phyloP scores from a whole-genome alignment of 2,329 filamentous ascomycete species.

The Sarocladiaceae sp. region DNA sequence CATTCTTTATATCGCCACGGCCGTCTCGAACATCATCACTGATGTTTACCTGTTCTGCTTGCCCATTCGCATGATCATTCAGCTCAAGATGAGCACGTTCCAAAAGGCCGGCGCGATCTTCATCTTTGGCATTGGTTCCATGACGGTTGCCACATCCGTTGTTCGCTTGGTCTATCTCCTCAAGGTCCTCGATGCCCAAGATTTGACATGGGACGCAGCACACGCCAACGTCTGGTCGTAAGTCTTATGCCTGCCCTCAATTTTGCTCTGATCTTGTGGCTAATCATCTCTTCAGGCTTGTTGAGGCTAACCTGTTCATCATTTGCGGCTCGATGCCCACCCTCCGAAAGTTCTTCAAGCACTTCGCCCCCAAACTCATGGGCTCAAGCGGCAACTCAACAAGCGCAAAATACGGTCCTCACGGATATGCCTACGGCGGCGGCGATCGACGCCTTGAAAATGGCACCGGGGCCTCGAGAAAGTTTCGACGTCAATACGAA shows the following conservation, averaged over 20 bases:
- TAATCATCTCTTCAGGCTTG: slow-evolving; percentile 20
- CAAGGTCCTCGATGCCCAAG: slow-evolving; percentile 18
- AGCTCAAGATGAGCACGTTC: slow-evolving; percentile 36
- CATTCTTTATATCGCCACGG: slow-evolving; percentile 43
- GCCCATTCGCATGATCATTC: slow-evolving; percentile 39
- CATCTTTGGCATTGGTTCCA: slow-evolving; percentile 39
- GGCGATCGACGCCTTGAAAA: slow-evolving; percentile 7
- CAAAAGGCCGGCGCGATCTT: slow-evolving; percentile 40
- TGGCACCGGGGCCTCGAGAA: slow-evolving; percentile 14
- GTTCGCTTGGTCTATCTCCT: slow-evolving; percentile 22
- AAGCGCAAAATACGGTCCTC: slow-evolving; percentile 5
- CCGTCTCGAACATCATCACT: slow-evolving; percentile 41
- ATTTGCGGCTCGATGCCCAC: slow-evolving; percentile 36
- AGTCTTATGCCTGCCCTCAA: slow-evolving; percentile 10
- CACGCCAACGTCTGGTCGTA: slow-evolving; percentile 24
- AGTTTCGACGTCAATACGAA: slow-evolving; percentile 15
- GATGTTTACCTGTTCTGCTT: slow-evolving; percentile 41
- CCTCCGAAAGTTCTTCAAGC: slow-evolving; percentile 29
- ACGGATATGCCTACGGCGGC: not conserved
- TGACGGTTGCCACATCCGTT: slow-evolving; percentile 25
- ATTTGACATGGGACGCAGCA: slow-evolving; percentile 25
- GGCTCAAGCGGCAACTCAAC: slow-evolving; percentile 12
- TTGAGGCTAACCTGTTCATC: slow-evolving; percentile 35
- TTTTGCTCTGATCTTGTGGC: not conserved
- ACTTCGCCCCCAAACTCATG: slow-evolving; percentile 25